Conservation (phyloP, 2,329 filamentous ascomycete genomes). For the Neopestalotiopsis rosae region DNA sequence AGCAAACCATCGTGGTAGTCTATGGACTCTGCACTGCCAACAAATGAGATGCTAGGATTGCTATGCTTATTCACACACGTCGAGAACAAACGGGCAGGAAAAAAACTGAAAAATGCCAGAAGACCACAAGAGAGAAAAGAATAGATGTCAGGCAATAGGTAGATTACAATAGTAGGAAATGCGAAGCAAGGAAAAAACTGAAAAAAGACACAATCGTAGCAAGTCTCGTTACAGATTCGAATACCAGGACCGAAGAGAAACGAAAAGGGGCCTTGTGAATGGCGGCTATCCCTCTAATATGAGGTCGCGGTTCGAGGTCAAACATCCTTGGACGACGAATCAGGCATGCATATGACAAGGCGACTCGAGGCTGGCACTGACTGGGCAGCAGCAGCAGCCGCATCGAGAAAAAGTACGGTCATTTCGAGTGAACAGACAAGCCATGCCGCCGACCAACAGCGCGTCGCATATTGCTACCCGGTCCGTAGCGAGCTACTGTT, state of each 20-base stretch:
- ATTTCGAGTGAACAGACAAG: background rate
- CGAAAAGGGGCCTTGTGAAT: constrained; percentile 24
- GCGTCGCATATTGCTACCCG: constrained; percentile 12
- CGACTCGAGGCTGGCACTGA: constrained; percentile 6
- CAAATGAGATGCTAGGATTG: constrained; percentile 30
- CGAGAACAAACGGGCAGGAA: constrained; percentile 30
- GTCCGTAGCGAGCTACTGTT: constrained; percentile 13
- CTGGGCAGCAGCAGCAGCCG: background rate
- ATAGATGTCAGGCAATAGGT: background rate
- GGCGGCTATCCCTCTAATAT: constrained; percentile 12
- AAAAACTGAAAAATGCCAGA: constrained; percentile 25
- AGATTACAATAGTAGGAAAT: constrained; percentile 20
- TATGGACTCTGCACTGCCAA: constrained; percentile 30
- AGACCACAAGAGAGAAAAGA: constrained; percentile 21
- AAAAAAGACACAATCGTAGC: constrained; percentile 23
- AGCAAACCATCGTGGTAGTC: constrained; percentile 39
- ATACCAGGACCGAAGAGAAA: constrained; percentile 27
- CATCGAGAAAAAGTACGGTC: background rate
- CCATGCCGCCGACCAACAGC: constrained; percentile 14
- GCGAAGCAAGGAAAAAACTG: constrained; percentile 22
- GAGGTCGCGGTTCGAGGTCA: background rate
- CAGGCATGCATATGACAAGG: background rate
- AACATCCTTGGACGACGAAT: background rate
- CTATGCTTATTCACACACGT: constrained; percentile 21
- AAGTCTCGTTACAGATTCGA: constrained; percentile 29